phyloP scores from a whole-genome alignment of 805 yeast genomes.

The Candida pseudoglaebosa region DNA sequence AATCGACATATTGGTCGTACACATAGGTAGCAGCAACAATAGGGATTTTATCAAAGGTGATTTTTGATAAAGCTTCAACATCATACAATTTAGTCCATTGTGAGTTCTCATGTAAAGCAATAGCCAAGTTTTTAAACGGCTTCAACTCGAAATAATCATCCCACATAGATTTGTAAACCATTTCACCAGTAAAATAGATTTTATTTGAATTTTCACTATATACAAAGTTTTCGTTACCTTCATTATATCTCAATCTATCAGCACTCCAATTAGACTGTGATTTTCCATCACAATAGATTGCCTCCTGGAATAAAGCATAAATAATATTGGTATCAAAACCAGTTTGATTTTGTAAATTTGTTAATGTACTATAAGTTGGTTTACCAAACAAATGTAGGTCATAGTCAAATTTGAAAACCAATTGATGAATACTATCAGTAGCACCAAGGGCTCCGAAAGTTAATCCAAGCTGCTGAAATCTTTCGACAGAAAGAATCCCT shows the following conservation, averaged over 20 bases:
- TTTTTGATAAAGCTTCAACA: constrained; percentile 18
- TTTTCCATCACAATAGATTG: constrained; percentile 49
- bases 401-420: constrained; percentile 37
- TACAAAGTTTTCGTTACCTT: constrained; percentile 24
- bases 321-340: constrained; percentile 52
- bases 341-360: constrained; percentile 25
- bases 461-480: constrained; percentile 53
- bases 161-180: constrained; percentile 50
- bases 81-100: constrained; percentile 39
- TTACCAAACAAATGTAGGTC: constrained; percentile 33
- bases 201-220: constrained; percentile 10
- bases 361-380: constrained; percentile 37
- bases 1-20: constrained; percentile 52
- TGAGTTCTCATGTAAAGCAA: constrained; percentile 27
- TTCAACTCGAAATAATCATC: constrained; percentile 45
- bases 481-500: constrained; percentile 44
- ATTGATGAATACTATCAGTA: constrained; percentile 42
- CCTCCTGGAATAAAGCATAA: constrained; percentile 56
- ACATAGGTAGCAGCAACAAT: constrained; percentile 49
- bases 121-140: constrained; percentile 38
- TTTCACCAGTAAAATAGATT: constrained; percentile 51
- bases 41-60: constrained; percentile 35
- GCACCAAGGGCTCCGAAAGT: constrained; percentile 51
- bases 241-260: constrained; percentile 28
- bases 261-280: constrained; percentile 44